Percentiles rank a stretch among this genome's conserved stretches.
These are phyloP conservation scores for Trichoderma harzianum DNA, from an alignment of 2,329 filamentous ascomycete species.

Conservation along the genomic window DNA sequence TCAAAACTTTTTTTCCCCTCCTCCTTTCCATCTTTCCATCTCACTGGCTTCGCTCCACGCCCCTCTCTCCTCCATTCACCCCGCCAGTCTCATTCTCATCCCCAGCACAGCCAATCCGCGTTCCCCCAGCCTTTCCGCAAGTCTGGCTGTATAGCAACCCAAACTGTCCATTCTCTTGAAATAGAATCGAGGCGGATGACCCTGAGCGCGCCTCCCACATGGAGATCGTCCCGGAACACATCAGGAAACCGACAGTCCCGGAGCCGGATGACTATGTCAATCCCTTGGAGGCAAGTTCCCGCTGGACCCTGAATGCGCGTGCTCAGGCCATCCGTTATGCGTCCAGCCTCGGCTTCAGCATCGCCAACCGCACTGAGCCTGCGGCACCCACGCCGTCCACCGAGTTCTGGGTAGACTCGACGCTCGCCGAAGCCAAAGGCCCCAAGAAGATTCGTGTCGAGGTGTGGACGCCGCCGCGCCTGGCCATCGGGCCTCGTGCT, in stretches of 20 bases:
- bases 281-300: slow-evolving; percentile 41
- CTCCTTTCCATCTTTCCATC: background rate
- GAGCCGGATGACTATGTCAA: slow-evolving; percentile 41
- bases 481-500: slow-evolving; percentile 39
- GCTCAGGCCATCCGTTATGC: slow-evolving; percentile 44
- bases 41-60: background rate
- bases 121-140: slow-evolving; percentile 15
- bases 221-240: slow-evolving; percentile 27
- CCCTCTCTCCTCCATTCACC: slow-evolving; percentile 11
- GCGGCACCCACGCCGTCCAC: slow-evolving; percentile 37
- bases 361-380: slow-evolving; percentile 41
- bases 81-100: background rate
- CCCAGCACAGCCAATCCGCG: slow-evolving; percentile 16
- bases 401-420: slow-evolving; percentile 43
- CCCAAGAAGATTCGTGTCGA: slow-evolving; percentile 45
- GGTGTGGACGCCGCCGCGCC: slow-evolving; percentile 41
- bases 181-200: slow-evolving; percentile 3
- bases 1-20: background rate
- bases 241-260: slow-evolving; percentile 31
- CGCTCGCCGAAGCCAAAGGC: slow-evolving; percentile 36
- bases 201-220: slow-evolving; percentile 20
- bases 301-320: slow-evolving; percentile 42
- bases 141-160: background rate
- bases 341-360: slow-evolving; percentile 42
- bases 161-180: background rate